Percentiles rank a stretch among this genome's conserved stretches.
These are phyloP conservation scores for Tillandsia fasciculata DNA, from an alignment of 176 grass and related monocot species.

Conservation along the genomic window DNA sequence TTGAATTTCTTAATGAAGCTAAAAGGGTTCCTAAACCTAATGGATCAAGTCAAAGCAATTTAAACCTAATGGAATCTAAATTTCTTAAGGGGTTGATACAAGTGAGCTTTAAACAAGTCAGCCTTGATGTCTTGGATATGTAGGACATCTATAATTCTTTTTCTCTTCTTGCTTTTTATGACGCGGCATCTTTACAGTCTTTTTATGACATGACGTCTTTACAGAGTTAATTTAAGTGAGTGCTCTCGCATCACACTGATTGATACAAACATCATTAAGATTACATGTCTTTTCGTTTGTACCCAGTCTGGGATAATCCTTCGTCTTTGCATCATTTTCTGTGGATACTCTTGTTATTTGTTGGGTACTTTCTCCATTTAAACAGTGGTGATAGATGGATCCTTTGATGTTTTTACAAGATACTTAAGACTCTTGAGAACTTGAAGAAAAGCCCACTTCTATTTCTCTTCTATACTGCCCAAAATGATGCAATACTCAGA, in stretches of 20 bases:
- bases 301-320: no score
- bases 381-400: slow-evolving; percentile 1
- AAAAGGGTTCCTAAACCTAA: neutral
- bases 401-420: neutral
- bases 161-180: no score
- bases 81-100: no score
- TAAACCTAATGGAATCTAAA: no score
- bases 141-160: neutral
- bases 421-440: neutral
- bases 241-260: no score
- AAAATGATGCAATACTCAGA: neutral
- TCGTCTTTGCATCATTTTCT: neutral
- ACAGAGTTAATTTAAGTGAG: no score
- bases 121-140: neutral
- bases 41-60: no score
- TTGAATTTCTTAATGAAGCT: neutral
- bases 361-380: neutral
- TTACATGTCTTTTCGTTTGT: no score
- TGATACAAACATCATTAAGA: no score
- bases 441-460: neutral
- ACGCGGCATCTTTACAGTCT: no score
- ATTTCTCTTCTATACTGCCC: neutral
- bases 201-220: no score
- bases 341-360: neutral
- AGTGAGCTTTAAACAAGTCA: no score